Conservation (phyloP, 2,329 filamentous ascomycete genomes). For the Didymellaceae sp. region DNA sequence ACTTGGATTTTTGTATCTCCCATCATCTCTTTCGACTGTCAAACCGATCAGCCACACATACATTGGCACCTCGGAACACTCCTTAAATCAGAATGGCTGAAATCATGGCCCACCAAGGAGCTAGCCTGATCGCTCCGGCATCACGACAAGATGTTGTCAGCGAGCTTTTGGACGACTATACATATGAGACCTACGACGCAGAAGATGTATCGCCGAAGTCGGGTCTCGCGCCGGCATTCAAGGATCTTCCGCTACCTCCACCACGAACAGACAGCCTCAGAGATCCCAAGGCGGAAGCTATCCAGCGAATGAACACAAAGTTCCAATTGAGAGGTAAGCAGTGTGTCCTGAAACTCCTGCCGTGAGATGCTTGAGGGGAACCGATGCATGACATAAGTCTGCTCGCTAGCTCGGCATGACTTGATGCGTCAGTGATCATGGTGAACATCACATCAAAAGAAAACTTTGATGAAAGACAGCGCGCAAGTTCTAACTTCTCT, state of each 20-base stretch:
- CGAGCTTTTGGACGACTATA: constrained; percentile 49
- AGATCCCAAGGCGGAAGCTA: constrained; percentile 36
- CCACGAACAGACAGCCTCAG: constrained; percentile 31
- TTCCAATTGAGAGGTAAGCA: constrained; percentile 47
- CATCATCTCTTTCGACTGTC: constrained; percentile 12
- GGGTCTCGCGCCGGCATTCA: constrained; percentile 34
- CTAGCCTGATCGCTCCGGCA: constrained; percentile 33
- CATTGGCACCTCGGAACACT: background rate
- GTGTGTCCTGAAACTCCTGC: background rate
- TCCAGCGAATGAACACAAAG: constrained; percentile 35
- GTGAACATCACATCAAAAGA: background rate
- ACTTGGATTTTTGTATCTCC: background rate
- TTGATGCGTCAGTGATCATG: constrained; percentile 7
- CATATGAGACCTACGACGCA: constrained; percentile 34
- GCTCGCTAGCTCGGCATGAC: constrained; percentile 1
- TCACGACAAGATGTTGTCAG: constrained; percentile 48
- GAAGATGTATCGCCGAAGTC: constrained; percentile 22
- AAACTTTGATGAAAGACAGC: background rate
- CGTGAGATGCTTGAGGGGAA: background rate
- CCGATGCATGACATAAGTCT: constrained; percentile 1
- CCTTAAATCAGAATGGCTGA: constrained; percentile 32
- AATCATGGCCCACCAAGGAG: constrained; percentile 33
- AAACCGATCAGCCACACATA: background rate
- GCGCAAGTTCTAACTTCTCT: background rate
- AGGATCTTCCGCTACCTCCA: constrained; percentile 42